Evolutionary conservation across 495 filamentous ascomycete genomes (phyloP), one percentile per base, ranked within the genome.

Genomic region (Massariosphaeria phaeospora): DNA sequence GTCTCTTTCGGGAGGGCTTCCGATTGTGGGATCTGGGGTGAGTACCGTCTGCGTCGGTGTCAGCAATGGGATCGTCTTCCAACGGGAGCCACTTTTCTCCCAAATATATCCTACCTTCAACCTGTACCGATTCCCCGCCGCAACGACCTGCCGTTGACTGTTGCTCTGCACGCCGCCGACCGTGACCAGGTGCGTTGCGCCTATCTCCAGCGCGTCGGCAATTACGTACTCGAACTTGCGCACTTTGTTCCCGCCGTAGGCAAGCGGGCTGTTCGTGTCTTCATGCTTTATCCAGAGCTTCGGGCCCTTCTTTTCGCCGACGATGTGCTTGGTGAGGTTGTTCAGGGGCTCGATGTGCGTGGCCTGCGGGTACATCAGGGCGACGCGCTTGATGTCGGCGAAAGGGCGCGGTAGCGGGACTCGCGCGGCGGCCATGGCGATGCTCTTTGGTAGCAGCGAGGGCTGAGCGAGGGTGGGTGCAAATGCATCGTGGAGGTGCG

Each of bases 111-210:
- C n/a, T n/a, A 55, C 0, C 17, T 78, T 72, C 0, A 84, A 67
- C 0, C 80, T 80, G 0, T 75, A 57, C 18, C 71, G 68, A 11
- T 75, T 71, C 3, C 77, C 80, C 0, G 76, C 77, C 0, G 79
- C 82, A 2, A 81, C 80, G 0, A 83, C 81, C 52, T 79, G 75
- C 0, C 83, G 75, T 7, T 79, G 84, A 65, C 84, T 81, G 72
- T 85, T 86, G 23, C 75, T 80, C 59, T 85, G 82, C 10, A 84
- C 71, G 33, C 82, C 83, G 39, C 83, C 82, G 61, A 83, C 80
- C 42, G 72, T 76, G 48, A 85, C 74, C 11, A 86, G 73, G 2
- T 77, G 82, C 51, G 76, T 74, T 61, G 69, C 73, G 15, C 73
- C 73, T 48, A 76, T 69, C 42, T 69, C 65, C n/a, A 76, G 67